Conservation (phyloP, 257 asterid genomes). For the Jacaranda mimosifolia region DNA sequence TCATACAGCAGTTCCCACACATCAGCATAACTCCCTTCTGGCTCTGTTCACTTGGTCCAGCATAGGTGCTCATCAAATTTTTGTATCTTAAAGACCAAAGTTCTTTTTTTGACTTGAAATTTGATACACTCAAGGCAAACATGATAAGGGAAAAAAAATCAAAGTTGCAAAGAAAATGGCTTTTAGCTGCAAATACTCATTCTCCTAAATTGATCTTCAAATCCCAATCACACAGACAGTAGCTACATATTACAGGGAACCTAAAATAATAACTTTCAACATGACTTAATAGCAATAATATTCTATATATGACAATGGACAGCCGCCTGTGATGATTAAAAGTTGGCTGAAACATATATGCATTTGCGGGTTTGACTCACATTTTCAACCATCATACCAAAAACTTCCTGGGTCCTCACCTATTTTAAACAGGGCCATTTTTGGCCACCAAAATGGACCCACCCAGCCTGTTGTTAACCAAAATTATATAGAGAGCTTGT, state of each 20-base stretch:
- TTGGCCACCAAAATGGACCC: not conserved
- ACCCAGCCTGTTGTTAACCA: not conserved
- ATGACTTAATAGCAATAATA: not conserved
- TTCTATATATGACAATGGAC: not conserved
- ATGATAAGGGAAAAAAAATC: too few species aligned
- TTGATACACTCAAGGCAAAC: not conserved
- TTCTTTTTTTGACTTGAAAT: not conserved
- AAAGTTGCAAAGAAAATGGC: not conserved
- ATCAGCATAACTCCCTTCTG: not conserved
- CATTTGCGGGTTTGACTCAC: not conserved
- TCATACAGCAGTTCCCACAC: not conserved
- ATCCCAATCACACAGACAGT: not conserved
- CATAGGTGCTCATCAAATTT: not conserved
- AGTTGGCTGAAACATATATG: not conserved
- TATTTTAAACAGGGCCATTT: not conserved
- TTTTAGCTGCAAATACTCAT: not conserved
- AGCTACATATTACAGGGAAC: not conserved
- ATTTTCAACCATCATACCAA: not conserved
- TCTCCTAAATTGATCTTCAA: not conserved
- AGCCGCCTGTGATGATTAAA: not conserved
- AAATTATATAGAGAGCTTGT: not conserved
- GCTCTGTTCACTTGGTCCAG: not conserved
- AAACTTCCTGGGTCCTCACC: not conserved
- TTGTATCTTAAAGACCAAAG: not conserved
- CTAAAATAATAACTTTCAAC: not conserved